Evolutionary conservation across 352 stramenopile genomes (phyloP), one percentile per base, ranked within the genome.

Genomic region (Phytophthora rubi): DNA sequence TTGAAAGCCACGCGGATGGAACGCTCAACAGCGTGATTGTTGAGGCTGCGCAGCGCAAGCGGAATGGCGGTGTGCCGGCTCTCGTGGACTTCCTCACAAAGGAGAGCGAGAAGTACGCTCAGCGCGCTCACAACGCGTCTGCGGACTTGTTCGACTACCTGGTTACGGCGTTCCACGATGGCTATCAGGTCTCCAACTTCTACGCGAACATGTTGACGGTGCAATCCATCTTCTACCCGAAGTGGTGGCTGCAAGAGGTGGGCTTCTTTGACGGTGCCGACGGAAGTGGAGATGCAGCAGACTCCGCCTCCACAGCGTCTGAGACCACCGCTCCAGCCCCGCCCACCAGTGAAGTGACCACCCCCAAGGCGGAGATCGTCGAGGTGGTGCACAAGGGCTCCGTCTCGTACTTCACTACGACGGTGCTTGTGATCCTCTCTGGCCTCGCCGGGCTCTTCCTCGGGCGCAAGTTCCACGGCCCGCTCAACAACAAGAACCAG

Each of bases 151-250:
- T 96, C 53, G 62, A 80, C 54, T 79, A 83, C 52, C 70, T 96
- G 12, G 77, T 91, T 21, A 92, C 85, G n/a, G 69, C 81, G 4
- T 94, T 94, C 77, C 88, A 96, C 76, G 88, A 96, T 45, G 86
- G 86, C 30, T 96, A 93, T 71, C 73, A 91, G 52, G 71, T 93
- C 47, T 84, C 80, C 8, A 75, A 80, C 65, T 82, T 93, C 6
- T 75, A 80, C 44, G 67, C 77, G 18, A 47, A 69, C 3, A 64
- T 59, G 23, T 68, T 96, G 6, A 71, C 54, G 12, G 85, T 78
- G 37, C 79, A 76, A 53, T 80, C 81, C 48, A 79, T 96, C 15
- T 94, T 94, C 56, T 96, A 96, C 56, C 88, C 88, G 3, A 89
- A 90, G 64, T 94, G 85, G 88, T 96, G 86, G 86, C 82, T 96